Base-by-base conservation (phyloP, 2,329 filamentous ascomycete genomes). In the Bisporella sp. region DNA sequence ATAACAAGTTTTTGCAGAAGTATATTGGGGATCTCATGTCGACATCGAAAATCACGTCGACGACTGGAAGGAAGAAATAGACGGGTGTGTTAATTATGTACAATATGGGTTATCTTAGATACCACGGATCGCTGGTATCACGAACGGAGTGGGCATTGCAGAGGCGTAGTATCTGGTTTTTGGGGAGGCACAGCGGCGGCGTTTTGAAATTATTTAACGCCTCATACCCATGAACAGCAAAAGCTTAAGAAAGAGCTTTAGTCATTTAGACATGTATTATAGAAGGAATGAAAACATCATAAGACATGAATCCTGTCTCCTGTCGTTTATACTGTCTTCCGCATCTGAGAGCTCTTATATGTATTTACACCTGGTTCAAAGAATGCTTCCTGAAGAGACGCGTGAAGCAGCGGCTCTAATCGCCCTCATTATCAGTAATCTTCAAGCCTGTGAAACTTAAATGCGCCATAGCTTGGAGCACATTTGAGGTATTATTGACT, bases 11-110 rank as follows among this genome's bases (percentile, higher is more conserved):
- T 65, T 72, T 99, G 45, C 92, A 97, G 69, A 96, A 96, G 68
- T 97, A 97, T 67, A 97, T 97, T 62, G 92, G 92, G 57, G 92
- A 96, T 64, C 77, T 97, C 49, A 97, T 96, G 81, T 88, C 89
- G 59, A 86, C 83, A n/a, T 84, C 80, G 66, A 86, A 86, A 64
- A 85, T 87, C 59, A 86, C 82, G 1, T 76, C 82, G 13, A 62
- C 62, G 6, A 56, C 56, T 28, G 53, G 59, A 21, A 48, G 62
- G 46, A 62, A 61, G 55, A 64, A 63, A 51, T 60, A 54, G 48
- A 49, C 12, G 5, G 6, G n/a, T 28, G 21, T 21, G 21, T 21
- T 21, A 21, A 21, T 29, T 29, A 32, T 32, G 33, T 6, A 5
- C 28, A 50, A 40, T 11, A 41, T n/a, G 21, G 28, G 40, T 21